phyloP scores from a whole-genome alignment of 2,329 filamentous ascomycete genomes.

The Cercospora sesami region DNA sequence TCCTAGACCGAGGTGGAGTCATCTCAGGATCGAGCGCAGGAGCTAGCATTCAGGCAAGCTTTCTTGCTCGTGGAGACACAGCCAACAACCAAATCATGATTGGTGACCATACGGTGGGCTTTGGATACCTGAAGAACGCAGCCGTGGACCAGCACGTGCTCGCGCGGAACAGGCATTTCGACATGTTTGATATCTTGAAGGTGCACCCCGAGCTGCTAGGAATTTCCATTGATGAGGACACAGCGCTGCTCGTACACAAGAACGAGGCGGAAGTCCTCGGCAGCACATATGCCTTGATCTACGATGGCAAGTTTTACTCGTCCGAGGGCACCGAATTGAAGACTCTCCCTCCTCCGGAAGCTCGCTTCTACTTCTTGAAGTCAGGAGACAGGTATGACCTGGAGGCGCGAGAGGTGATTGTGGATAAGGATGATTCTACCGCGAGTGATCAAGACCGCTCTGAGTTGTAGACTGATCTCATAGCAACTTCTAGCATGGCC shows the following conservation, averaged over 20 bases:
- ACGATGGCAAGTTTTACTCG: constrained; percentile 28
- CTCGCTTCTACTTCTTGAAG: constrained; percentile 28
- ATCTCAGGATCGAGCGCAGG: constrained; percentile 27
- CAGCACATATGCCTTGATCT: constrained; percentile 26
- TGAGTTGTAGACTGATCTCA: not conserved
- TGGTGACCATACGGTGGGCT: constrained; percentile 29
- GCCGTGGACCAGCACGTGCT: constrained; percentile 31
- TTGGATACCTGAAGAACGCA: constrained; percentile 28
- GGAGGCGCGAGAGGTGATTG: constrained; percentile 21
- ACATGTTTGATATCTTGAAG: constrained; percentile 26
- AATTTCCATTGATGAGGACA: constrained; percentile 28
- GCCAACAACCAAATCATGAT: constrained; percentile 28
- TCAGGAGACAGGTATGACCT: constrained; percentile 28
- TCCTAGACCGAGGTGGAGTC: constrained; percentile 29
- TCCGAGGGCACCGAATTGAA: constrained; percentile 25
- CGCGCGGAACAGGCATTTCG: constrained; percentile 28
- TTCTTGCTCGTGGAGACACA: constrained; percentile 30
- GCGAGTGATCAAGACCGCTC: not conserved
- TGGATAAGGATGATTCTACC: not conserved
- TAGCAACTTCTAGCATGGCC: not conserved
- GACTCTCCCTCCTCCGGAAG: constrained; percentile 20
- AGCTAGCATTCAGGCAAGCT: constrained; percentile 29
- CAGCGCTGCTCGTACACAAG: constrained; percentile 26
- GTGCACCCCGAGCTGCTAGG: constrained; percentile 27
- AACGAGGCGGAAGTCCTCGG: constrained; percentile 28